Conservation (phyloP, 1,139 yeast species). For the Pichia sp. region DNA sequence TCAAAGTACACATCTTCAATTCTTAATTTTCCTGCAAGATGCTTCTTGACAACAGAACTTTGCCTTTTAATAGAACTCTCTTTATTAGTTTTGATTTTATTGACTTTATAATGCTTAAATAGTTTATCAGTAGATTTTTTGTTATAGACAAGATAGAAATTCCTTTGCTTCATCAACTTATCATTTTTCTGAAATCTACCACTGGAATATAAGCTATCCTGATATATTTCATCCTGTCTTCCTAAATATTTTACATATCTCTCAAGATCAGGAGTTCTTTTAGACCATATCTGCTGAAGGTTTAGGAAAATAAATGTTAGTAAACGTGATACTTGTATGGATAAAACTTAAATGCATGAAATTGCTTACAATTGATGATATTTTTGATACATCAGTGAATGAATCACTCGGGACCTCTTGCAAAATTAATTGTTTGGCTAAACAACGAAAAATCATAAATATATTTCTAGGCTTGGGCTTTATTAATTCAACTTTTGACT, state of each 20-base stretch:
- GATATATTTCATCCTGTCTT: background rate
- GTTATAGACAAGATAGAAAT: background rate
- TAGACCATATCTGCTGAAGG: background rate
- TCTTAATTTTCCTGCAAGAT: background rate
- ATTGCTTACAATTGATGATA: background rate
- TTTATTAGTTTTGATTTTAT: background rate
- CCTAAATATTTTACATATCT: background rate
- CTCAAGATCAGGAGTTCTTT: background rate
- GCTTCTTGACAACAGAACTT: background rate
- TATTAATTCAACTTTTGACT: background rate
- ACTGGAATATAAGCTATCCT: background rate
- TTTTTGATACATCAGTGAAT: background rate
- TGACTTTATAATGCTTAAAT: background rate
- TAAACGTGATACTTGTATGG: too few relatives aligned
- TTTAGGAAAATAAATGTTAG: background rate
- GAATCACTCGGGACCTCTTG: background rate
- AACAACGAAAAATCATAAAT: background rate
- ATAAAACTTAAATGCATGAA: too few relatives aligned
- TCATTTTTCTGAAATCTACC: background rate
- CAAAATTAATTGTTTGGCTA: background rate
- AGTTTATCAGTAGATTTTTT: background rate
- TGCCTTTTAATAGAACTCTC: too few relatives aligned
- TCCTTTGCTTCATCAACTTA: background rate
- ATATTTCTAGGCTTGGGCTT: background rate
- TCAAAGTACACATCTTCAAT: background rate